Percentiles rank a stretch among this genome's conserved stretches.
These are phyloP conservation scores for Incumbomyces delicatus DNA, from an alignment of 2,329 filamentous ascomycete species.

Conservation along the genomic window DNA sequence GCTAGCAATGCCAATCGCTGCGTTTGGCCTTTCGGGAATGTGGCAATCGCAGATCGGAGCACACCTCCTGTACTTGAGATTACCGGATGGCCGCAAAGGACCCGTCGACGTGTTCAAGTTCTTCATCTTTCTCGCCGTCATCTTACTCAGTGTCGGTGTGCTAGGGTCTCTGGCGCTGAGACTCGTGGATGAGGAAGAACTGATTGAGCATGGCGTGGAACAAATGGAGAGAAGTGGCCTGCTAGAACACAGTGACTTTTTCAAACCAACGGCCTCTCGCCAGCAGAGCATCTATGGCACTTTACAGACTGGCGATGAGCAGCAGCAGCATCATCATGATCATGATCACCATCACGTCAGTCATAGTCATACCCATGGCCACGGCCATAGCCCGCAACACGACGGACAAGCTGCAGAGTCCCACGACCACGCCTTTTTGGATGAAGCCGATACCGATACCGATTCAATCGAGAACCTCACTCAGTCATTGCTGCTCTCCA, in stretches of 20 bases:
- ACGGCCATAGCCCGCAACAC: no score
- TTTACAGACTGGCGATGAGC: slow-evolving; percentile 22
- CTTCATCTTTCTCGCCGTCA: slow-evolving; percentile 71
- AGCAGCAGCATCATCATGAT: slow-evolving; percentile 36
- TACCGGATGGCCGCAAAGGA: slow-evolving; percentile 51
- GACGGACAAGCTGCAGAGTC: neutral
- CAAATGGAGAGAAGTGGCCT: slow-evolving; percentile 84
- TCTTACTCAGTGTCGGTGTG: slow-evolving; percentile 62
- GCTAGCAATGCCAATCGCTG: slow-evolving; percentile 79
- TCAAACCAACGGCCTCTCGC: slow-evolving; percentile 40
- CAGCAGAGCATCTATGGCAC: slow-evolving; percentile 47
- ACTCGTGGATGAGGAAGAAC: slow-evolving; percentile 72
- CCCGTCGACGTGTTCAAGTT: slow-evolving; percentile 69
- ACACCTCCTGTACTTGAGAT: slow-evolving; percentile 61
- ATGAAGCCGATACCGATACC: slow-evolving; percentile 26
- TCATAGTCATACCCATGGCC: no score
- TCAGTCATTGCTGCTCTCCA: slow-evolving; percentile 30
- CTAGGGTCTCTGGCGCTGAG: slow-evolving; percentile 64
- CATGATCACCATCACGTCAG: slow-evolving; percentile 18
- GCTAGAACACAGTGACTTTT: slow-evolving; percentile 64
- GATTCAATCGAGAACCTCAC: slow-evolving; percentile 31
- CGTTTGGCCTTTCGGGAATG: slow-evolving; percentile 89
- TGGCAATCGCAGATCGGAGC: slow-evolving; percentile 87
- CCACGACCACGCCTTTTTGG: neutral
- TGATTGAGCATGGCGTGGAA: slow-evolving; percentile 83